phyloP scores from a whole-genome alignment of 1,139 yeast species.

The Pichia norvegensis region DNA sequence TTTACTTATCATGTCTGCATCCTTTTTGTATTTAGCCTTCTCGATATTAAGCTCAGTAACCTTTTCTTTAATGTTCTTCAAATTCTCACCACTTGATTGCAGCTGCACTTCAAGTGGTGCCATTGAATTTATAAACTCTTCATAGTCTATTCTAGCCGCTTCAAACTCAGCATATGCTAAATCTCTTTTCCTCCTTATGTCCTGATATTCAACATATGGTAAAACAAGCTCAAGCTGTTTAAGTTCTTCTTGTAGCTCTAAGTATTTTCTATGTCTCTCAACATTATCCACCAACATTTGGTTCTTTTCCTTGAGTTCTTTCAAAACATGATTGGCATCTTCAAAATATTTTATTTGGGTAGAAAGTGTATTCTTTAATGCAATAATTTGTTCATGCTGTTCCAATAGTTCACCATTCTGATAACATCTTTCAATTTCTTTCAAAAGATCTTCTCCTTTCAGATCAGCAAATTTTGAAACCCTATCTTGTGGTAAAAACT shows the following conservation, averaged over 20 bases:
- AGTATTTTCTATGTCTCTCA: slow-evolving; percentile 24
- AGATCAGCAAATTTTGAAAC: slow-evolving; percentile 88
- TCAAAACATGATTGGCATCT: slow-evolving; percentile 29
- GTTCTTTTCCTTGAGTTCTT: slow-evolving; percentile 30
- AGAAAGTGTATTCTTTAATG: slow-evolving; percentile 38
- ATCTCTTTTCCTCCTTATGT: slow-evolving; percentile 39
- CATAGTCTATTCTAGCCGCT: slow-evolving; percentile 11
- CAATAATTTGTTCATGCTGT: slow-evolving; percentile 52
- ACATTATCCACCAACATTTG: slow-evolving; percentile 24
- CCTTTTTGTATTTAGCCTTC: slow-evolving; percentile 15
- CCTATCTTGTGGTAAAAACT: slow-evolving; percentile 90
- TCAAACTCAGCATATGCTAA: slow-evolving; percentile 38
- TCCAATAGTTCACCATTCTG: slow-evolving; percentile 52
- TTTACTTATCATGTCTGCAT: slow-evolving; percentile 24
- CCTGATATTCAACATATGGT: slow-evolving; percentile 54
- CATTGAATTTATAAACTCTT: slow-evolving; percentile 29
- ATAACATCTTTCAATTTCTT: slow-evolving; percentile 77
- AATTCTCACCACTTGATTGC: slow-evolving; percentile 11
- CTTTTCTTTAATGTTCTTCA: slow-evolving; percentile 13
- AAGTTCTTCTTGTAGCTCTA: slow-evolving; percentile 38
- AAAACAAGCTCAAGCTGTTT: slow-evolving; percentile 43
- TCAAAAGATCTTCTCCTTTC: slow-evolving; percentile 63
- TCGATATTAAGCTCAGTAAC: slow-evolving; percentile 9
- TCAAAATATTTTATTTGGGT: slow-evolving; percentile 28
- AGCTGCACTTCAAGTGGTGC: slow-evolving; percentile 30